These are phyloP conservation scores for Meyerozyma guilliermondii DNA, from an alignment of 1,139 yeast species.

Conservation along the genomic window DNA sequence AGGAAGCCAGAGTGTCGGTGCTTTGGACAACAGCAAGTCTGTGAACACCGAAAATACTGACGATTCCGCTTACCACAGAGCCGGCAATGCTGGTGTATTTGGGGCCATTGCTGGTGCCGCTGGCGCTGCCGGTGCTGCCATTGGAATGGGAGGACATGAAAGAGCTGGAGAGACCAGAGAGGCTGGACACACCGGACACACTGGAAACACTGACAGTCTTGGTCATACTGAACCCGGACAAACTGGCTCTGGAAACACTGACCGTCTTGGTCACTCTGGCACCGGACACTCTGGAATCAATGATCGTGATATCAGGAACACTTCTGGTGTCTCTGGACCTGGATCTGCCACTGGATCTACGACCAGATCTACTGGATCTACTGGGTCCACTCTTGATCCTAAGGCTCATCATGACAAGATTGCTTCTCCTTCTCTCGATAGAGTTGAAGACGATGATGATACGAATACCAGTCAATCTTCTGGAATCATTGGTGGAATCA, in stretches of 20 bases:
- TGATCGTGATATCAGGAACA: slow-evolving; percentile 2
- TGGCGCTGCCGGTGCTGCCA: slow-evolving; percentile 8
- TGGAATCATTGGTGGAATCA: slow-evolving; percentile 12
- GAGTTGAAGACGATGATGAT: slow-evolving; percentile 3
- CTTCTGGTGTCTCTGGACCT: slow-evolving; percentile 7
- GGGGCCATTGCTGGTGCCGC: slow-evolving; percentile 7
- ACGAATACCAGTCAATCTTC: slow-evolving; percentile 5
- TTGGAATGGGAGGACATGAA: background rate
- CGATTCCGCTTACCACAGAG: background rate
- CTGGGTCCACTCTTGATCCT: background rate
- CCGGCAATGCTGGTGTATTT: slow-evolving; percentile 1
- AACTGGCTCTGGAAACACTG: background rate
- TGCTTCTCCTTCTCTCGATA: slow-evolving; percentile 3
- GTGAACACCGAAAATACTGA: background rate
- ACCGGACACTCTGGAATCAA: background rate
- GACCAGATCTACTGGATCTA: background rate
- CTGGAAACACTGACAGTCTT: background rate
- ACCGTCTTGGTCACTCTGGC: background rate
- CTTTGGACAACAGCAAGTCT: background rate
- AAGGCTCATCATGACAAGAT: background rate
- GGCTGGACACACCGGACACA: background rate
- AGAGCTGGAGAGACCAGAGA: background rate
- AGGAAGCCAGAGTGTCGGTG: background rate
- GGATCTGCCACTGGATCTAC: background rate
- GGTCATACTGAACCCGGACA: background rate